Conservation (phyloP, 2,329 filamentous ascomycete species). For the Magnaporthiopsis poae region DNA sequence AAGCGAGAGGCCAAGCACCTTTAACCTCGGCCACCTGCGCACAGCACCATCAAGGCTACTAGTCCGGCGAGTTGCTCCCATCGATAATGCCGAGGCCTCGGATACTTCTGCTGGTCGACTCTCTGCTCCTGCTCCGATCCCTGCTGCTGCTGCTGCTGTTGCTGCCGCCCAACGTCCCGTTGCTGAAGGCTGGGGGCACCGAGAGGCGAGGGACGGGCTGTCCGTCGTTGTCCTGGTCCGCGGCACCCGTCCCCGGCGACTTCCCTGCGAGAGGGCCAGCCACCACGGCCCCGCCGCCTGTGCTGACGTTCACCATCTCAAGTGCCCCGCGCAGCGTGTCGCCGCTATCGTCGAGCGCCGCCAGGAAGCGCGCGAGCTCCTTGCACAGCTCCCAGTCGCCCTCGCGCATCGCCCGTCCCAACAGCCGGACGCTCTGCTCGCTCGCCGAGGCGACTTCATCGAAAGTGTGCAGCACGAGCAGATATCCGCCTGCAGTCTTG, state of each 20-base stretch:
- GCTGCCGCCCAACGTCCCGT: neutral
- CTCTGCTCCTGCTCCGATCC: constrained; percentile 6
- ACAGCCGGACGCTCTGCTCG: constrained; percentile 69
- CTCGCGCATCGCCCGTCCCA: constrained; percentile 71
- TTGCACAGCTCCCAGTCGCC: constrained; percentile 93
- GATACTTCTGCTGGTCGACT: constrained; percentile 3
- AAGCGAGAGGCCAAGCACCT: neutral
- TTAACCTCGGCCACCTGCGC: neutral
- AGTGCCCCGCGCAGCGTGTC: constrained; percentile 67
- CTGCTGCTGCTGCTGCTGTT: neutral
- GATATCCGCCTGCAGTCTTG: constrained; percentile 90
- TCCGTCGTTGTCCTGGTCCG: neutral
- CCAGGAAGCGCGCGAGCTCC: constrained; percentile 87
- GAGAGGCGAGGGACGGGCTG: neutral
- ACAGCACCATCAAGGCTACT: neutral
- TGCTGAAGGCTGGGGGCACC: neutral
- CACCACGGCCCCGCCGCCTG: constrained; percentile 18
- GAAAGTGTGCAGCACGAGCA: constrained; percentile 84
- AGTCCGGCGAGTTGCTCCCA: neutral
- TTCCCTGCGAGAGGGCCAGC: neutral
- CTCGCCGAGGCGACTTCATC: constrained; percentile 60
- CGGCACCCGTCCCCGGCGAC: neutral
- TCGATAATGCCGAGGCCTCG: constrained; percentile 4
- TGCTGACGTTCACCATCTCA: constrained; percentile 44
- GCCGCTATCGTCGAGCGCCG: constrained; percentile 80